Evolutionary conservation across 345 rosid species (phyloP), one percentile per base, ranked within the genome.

Genomic region (Anastatica hierochuntica): DNA sequence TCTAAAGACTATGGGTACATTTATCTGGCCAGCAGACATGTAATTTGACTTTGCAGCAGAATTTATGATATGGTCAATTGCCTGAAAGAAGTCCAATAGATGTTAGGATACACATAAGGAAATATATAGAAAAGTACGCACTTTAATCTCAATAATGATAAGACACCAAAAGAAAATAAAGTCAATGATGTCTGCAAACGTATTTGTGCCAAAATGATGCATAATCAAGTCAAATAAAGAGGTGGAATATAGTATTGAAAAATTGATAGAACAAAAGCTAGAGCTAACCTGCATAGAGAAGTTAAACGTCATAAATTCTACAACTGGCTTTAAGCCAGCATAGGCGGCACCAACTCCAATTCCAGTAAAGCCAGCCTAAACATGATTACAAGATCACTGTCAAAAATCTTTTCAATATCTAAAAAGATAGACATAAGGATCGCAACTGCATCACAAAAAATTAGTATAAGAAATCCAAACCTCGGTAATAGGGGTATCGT

Each of bases 271-370:
- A 34, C 0, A 34, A 31, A 56, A 41, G 18, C 0, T 9, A 50
- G 29, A 4, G 13, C 59, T 38, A n/a, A 90, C 98, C 96, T 90
- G 95, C 96, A 87, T 75, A 29, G 95, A 68, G 70, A 90, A 87
- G 82, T 90, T 90, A 60, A 90, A 79, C 17, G 98, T 87, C 98
- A 87, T 87, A 58, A 90, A 90, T 63, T 90, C 96, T 29, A 90
- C 74, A 34, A 87, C 78, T 30, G 94, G 98, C 73, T 68, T 80
- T 33, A 90, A 77, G 37, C 96, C 96, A 64, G 80, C 66, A 57
- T 84, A 88, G 71, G 98, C 96, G 14, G 98, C 95, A 44, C 96
- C 98, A 46, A 90, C 96, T 70, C 85, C 98, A 53, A 90, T 82
- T 58, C 96, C 98, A 44, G 96, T 74, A 75, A 90, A 90, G 15